Evolutionary conservation across 2,329 filamentous ascomycete genomes (phyloP).

Genomic region (Cercospora janseana): DNA sequence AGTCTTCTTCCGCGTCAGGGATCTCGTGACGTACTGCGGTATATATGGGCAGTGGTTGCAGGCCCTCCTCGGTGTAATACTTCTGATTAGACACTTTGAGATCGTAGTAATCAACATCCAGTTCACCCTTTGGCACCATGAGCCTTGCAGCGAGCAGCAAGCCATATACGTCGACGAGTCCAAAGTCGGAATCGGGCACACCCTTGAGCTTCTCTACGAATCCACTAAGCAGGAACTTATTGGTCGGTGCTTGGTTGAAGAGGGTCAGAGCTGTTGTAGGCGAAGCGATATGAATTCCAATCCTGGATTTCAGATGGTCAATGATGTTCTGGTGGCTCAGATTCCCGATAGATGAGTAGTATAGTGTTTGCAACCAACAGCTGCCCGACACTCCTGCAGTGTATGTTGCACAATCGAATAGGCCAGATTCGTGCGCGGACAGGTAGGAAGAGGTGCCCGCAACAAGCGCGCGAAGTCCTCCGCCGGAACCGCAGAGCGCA

Average conservation of each 20-base stretch:
- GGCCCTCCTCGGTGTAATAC: conserved; percentile 70
- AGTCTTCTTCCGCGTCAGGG: conserved; percentile 56
- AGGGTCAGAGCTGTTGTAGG: conserved; percentile 79
- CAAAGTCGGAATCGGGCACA: conserved; percentile 75
- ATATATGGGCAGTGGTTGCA: conserved; percentile 88
- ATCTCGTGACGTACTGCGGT: conserved; percentile 96
- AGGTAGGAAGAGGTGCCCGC: conserved; percentile 85
- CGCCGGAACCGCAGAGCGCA: conserved; percentile 90
- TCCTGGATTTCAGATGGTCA: conserved; percentile 79
- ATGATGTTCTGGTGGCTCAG: conserved; percentile 68
- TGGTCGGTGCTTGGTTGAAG: conserved; percentile 84
- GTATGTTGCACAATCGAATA: conserved; percentile 94
- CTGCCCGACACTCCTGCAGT: conserved; percentile 93
- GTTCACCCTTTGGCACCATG: conserved; percentile 80
- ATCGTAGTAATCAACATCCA: conserved; percentile 71
- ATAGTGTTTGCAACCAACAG: conserved; percentile 90
- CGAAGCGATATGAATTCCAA: conserved; percentile 88
- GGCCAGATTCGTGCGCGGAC: conserved; percentile 77
- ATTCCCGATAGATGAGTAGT: conserved; percentile 73
- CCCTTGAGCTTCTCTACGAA: conserved; percentile 89
- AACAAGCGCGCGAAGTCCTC: conserved; percentile 83
- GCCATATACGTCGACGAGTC: conserved; percentile 90
- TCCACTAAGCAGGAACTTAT: conserved; percentile 83
- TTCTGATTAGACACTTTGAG: conserved; percentile 90
- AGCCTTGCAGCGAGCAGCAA: conserved; percentile 79